Conservation (phyloP, 2,329 filamentous ascomycete species). For the Fusarium fujikuroi region DNA sequence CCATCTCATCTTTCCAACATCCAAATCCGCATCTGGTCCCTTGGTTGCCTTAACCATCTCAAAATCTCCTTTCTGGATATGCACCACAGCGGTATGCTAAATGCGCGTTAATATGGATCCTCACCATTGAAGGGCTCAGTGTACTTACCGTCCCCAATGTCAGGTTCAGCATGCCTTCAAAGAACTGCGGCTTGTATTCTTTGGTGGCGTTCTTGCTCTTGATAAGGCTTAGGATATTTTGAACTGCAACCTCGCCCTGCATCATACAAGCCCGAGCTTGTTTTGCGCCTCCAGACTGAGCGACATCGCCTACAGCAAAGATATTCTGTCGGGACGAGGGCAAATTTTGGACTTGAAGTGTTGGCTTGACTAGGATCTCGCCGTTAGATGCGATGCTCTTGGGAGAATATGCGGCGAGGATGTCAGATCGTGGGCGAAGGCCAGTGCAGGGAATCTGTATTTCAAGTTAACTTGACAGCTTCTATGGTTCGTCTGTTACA, state of each 20-base stretch:
- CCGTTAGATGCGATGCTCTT: constrained; percentile 11
- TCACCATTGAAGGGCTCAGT: fast-evolving
- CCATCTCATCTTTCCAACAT: constrained; percentile 4
- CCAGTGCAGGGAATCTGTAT: constrained; percentile 30
- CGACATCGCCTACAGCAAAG: constrained; percentile 23
- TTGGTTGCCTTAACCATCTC: constrained; percentile 7
- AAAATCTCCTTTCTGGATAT: constrained; percentile 6
- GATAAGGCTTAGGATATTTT: constrained; percentile 12
- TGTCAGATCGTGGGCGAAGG: constrained; percentile 10
- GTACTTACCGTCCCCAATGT: constrained; percentile 17
- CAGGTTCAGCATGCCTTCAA: constrained; percentile 14
- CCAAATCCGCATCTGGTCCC: neutral
- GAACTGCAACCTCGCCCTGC: constrained; percentile 7
- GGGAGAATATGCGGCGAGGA: neutral
- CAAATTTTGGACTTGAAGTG: constrained; percentile 4
- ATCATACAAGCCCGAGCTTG: constrained; percentile 24
- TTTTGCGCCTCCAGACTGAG: constrained; percentile 20
- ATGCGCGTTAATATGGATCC: fast-evolving
- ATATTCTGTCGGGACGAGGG: neutral
- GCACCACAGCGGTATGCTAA: neutral
- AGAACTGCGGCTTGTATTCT: neutral
- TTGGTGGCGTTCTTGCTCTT: neutral
- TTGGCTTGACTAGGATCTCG: constrained; percentile 13
- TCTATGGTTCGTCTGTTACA: fast-evolving
- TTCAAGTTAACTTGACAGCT: fast-evolving